Base-by-base conservation (phyloP, 768 basidiomycete genomes). In the Amanita brunnescens region DNA sequence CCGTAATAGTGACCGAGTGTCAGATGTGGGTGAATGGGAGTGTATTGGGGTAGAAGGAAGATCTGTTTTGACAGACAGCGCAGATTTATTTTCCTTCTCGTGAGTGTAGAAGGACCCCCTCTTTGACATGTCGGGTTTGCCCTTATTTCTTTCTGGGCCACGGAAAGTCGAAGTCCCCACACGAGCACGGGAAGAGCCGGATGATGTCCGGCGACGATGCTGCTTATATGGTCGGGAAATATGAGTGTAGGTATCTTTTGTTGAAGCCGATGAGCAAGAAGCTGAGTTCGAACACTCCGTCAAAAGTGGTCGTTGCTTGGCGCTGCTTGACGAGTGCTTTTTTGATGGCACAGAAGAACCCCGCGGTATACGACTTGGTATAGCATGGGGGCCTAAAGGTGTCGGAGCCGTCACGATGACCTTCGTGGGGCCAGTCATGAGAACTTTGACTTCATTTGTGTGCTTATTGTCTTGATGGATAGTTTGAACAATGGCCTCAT, bases 341-440 rank as follows among this genome's bases (percentile, higher is more conserved):
- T 63, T 59, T 5, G 68, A 63, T 20, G 61, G 69, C 6, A 62
- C 54, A 20, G 73, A 71, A 14, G 78, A 72, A 2, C 77, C 76
- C 24, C 70, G 67, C 39, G 71, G 73, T 46, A 72, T 66, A 32
- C 71, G 69, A 49, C 59, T 67, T 14, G 66, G 63, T 14, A 63
- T 68, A 45, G 61, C 57, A 30, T 60, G 61, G 51, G 68, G 66
- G 29, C 60, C 61, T 6, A 67, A 70, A 14, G 76, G 77, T 0
- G 77, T 78, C n/a, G 77, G 74, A 6, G 76, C 76, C 4, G 76
- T 79, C 7, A 77, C 71, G 32, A 77, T 76, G 14, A 78, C 76
- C 54, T 68, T 75, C 18, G 76, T 77, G 2, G 75, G 76, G 0
- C 68, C 73, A 37, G 67, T 69, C 67, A 76, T 70, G 14, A 77